Base-by-base conservation (phyloP, 345 rosid genomes). In the Mallotus nudiflorus region DNA sequence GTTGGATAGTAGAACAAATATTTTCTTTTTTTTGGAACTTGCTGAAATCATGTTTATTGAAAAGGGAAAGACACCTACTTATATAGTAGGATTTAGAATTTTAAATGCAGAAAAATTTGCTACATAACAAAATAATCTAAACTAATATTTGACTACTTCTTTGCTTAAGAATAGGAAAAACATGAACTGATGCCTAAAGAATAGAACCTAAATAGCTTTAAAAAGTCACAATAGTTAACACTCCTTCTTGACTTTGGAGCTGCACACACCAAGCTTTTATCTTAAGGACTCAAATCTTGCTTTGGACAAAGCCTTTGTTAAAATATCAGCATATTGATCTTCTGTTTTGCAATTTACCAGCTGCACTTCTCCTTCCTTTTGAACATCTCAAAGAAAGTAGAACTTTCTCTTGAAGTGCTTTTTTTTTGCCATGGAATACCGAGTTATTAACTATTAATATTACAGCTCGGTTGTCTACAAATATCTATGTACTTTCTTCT, bases 161-260 rank as follows among this genome's bases (percentile, higher is more conserved):
- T 33, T 33, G 37, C 37, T 6, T 33, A 2, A 33, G 6, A 33
- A 33, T 33, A 33, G 6, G 37, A 6, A 33, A 33, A 33, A 33
- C 6, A 33, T 2, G 37, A 6, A 33, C 37, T 33, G 37, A 33
- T 33, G 37, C 37, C 37, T 33, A 33, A 33, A 33, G 37, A 33
- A 3, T 33, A 33, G 37, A 6, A 46, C 50, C 13, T 46, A 11
- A 46, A 13, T 13, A 46, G 19, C 16, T 46, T 16, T 9, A 10
- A 20, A 50, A 16, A 50, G n/a, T 7, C 4, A 18, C 0, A 50
- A 5, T n/a, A 50, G 3, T 19, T 20, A 50, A 44, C 67, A 70
- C 67, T 62, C 24, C 58, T 60, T 67, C 67, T 70, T 70, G 57
- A 10, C 5, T 35, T n/a, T 6, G 49, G 35, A 33, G 39, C 35